These are phyloP conservation scores for Aureobasidium zeae DNA, from an alignment of 2,329 filamentous ascomycete species.

Conservation along the genomic window DNA sequence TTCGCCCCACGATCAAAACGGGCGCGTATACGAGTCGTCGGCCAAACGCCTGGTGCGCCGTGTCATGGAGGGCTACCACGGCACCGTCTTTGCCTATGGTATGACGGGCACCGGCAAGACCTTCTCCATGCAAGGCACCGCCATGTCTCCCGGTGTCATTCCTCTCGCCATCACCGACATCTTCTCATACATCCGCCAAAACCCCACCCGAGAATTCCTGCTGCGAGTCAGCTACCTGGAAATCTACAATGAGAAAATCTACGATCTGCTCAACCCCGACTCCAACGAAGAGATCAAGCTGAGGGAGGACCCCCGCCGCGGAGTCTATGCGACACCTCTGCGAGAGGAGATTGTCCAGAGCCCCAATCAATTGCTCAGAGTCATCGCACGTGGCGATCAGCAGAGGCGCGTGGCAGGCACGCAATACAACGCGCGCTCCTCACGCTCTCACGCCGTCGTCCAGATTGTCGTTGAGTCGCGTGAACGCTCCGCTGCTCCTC, in stretches of 20 bases:
- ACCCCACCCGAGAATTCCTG: conserved; percentile 85
- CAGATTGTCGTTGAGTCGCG: conserved; percentile 97
- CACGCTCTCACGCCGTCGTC: conserved; percentile 93
- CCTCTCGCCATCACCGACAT: conserved; percentile 97
- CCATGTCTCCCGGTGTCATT: conserved; percentile 90
- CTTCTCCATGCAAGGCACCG: conserved; percentile 98
- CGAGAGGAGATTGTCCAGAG: conserved; percentile 99
- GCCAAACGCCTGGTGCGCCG: conserved; percentile 89
- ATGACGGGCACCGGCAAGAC: conserved; percentile 99
- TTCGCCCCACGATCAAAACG: conserved; percentile 84
- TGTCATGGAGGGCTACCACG: conserved; percentile 98
- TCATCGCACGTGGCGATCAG: conserved; percentile 90
- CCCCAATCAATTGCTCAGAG: conserved; percentile 84
- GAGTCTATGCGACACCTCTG: conserved; percentile 88
- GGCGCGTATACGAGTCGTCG: conserved; percentile 85
- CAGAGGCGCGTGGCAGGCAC: conserved; percentile 86
- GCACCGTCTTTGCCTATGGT: conserved; percentile 95
- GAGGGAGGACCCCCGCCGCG: conserved; percentile 89
- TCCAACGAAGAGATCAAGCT: conserved; percentile 88
- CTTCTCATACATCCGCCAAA: conserved; percentile 97
- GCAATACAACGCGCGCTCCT: conserved; percentile 93
- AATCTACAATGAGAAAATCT: conserved; percentile 97
- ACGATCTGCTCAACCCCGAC: conserved; percentile 74
- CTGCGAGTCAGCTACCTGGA: conserved; percentile 95
- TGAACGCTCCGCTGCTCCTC: conserved; percentile 58